Percentiles rank a stretch among this genome's conserved stretches.
Conservation (phyloP, 441 rosid species). For the Hura crepitans region DNA sequence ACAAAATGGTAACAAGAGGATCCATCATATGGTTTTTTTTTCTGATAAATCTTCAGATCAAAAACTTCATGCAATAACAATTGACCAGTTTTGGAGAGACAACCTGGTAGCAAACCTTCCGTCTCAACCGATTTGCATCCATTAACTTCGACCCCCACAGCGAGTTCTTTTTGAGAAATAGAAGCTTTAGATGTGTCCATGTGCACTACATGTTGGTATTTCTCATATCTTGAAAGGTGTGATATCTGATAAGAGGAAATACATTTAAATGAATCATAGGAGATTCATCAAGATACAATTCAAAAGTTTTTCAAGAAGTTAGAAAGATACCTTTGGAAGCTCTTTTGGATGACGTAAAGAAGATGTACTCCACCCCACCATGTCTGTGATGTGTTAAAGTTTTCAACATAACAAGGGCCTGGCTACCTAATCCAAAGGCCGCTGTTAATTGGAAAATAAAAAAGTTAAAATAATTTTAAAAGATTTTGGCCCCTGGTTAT, state of each 20-base stretch:
- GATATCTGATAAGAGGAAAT: slow-evolving; percentile 41
- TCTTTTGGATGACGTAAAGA: slow-evolving; percentile 53
- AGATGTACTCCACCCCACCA: slow-evolving; percentile 95
- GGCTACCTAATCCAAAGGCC: too few species aligned
- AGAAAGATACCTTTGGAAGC: slow-evolving; percentile 66
- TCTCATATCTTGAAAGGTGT: slow-evolving; percentile 36
- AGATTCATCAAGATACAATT: slow-evolving; percentile 15
- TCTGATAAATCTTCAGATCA: background rate
- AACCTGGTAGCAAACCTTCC: slow-evolving; percentile 67
- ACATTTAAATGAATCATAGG: background rate
- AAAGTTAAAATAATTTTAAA: too few species aligned
- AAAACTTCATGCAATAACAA: slow-evolving; percentile 10
- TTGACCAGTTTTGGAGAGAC: slow-evolving; percentile 6
- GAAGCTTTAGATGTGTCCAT: slow-evolving; percentile 33
- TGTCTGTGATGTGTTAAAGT: slow-evolving; percentile 51
- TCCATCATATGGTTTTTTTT: background rate
- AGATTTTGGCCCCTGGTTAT: too few species aligned
- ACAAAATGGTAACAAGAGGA: background rate
- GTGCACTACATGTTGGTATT: slow-evolving; percentile 60
- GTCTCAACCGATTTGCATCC: slow-evolving; percentile 37
- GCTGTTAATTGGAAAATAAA: too few species aligned
- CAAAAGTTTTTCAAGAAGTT: slow-evolving; percentile 13
- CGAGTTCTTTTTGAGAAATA: slow-evolving; percentile 31
- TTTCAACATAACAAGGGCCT: slow-evolving; percentile 14
- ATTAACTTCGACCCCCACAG: slow-evolving; percentile 26